phyloP scores from a whole-genome alignment of 108 stramenopile species.

The Chaetoceros muelleri region DNA sequence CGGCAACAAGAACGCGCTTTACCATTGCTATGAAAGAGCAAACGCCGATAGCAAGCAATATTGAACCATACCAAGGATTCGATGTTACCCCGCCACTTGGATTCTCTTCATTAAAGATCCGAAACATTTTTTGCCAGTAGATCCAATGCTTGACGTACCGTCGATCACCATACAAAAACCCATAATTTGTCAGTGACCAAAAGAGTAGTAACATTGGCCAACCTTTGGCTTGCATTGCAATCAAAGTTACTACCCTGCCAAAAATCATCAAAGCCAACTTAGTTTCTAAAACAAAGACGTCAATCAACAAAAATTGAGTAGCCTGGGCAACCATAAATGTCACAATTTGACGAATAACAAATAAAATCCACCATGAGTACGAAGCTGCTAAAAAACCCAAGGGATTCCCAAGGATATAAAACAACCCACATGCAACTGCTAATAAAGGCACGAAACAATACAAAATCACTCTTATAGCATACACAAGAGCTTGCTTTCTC shows the following conservation, averaged over 20 bases:
- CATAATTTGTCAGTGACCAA: slow-evolving; percentile 27
- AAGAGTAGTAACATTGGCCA: slow-evolving; percentile 30
- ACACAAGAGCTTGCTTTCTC: background rate
- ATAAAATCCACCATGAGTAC: slow-evolving; percentile 24
- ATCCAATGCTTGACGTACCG: slow-evolving; percentile 37
- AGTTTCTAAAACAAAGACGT: slow-evolving; percentile 30
- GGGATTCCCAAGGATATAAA: background rate
- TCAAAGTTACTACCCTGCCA: slow-evolving; percentile 36
- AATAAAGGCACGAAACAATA: background rate
- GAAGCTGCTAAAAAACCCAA: background rate
- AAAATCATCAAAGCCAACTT: slow-evolving; percentile 22
- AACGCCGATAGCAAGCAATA: slow-evolving; percentile 20
- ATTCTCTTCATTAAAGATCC: slow-evolving; percentile 33
- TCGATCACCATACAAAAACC: slow-evolving; percentile 23
- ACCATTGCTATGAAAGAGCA: slow-evolving; percentile 23
- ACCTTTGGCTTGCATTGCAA: slow-evolving; percentile 44
- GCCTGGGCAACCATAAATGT: slow-evolving; percentile 16
- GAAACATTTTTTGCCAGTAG: slow-evolving; percentile 32
- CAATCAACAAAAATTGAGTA: slow-evolving; percentile 24
- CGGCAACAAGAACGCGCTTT: slow-evolving; percentile 50
- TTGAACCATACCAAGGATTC: background rate
- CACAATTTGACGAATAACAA: slow-evolving; percentile 15
- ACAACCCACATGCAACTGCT: background rate
- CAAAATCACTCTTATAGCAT: background rate
- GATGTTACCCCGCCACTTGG: slow-evolving; percentile 18